Evolutionary conservation across 2,329 filamentous ascomycete genomes (phyloP).

Genomic region (Verticillium nubilum): DNA sequence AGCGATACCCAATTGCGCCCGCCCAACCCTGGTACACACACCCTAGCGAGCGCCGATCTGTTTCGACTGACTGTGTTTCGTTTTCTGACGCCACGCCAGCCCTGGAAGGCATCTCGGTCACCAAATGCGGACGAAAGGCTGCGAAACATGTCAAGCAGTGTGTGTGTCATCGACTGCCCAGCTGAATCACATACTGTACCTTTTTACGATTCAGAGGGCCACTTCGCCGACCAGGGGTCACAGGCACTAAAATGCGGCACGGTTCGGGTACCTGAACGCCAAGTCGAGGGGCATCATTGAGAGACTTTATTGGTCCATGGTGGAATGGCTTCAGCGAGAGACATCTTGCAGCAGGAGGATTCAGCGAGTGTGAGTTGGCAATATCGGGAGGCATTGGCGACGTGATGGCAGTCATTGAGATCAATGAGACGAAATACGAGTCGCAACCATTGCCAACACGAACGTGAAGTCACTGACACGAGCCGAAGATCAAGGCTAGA

Average conservation of each 20-base stretch:
- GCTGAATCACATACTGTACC: too few species aligned
- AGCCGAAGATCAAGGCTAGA: too few species aligned
- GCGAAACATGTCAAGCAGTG: not conserved
- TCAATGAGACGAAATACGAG: too few species aligned
- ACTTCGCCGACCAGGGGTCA: too few species aligned
- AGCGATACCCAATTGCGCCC: too few species aligned
- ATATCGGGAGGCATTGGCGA: not conserved
- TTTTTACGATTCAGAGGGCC: too few species aligned
- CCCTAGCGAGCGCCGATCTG: not conserved
- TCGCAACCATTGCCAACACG: too few species aligned
- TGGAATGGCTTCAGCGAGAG: not conserved
- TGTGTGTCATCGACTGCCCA: too few species aligned
- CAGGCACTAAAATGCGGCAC: not conserved
- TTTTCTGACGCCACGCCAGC: not conserved
- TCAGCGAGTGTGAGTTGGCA: not conserved
- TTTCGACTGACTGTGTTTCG: not conserved
- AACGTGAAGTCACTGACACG: too few species aligned
- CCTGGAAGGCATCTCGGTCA: not conserved
- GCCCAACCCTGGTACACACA: not conserved
- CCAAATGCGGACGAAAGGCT: not conserved
- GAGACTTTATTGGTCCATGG: not conserved
- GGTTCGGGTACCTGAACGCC: not conserved
- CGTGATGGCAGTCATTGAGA: not conserved
- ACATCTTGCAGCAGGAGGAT: not conserved
- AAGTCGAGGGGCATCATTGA: not conserved